Percentiles rank a stretch among this genome's conserved stretches.
These are phyloP conservation scores for Phytophthora sp. DNA, from an alignment of 352 stramenopile genomes.

Conservation along the genomic window DNA sequence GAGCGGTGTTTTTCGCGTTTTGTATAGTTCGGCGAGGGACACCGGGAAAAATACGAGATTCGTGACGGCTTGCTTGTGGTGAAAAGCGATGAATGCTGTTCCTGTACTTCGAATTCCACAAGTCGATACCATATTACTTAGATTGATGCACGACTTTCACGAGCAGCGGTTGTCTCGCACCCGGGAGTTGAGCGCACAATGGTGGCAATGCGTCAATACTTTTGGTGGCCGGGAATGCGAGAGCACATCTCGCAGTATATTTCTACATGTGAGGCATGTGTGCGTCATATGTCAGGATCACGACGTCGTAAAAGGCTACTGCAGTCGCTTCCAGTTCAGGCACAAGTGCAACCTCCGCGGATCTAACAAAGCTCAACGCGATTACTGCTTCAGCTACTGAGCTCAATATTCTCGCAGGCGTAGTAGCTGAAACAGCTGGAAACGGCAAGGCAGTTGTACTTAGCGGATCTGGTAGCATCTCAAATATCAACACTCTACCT, in stretches of 20 bases:
- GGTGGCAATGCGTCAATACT: conserved; percentile 2
- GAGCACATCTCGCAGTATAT: too few relatives aligned
- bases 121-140: neutral
- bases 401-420: too few relatives aligned
- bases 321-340: neutral
- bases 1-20: too few relatives aligned
- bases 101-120: neutral
- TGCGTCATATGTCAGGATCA: too few relatives aligned
- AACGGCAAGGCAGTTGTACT: too few relatives aligned
- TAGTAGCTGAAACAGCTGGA: too few relatives aligned
- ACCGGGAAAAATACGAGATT: neutral
- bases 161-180: conserved; percentile 1
- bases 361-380: too few relatives aligned
- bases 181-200: neutral
- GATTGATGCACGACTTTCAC: conserved; percentile 10
- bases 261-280: too few relatives aligned
- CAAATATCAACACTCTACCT: too few relatives aligned
- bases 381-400: too few relatives aligned
- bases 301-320: neutral
- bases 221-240: neutral
- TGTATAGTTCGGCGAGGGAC: neutral
- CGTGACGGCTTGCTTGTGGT: neutral
- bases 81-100: neutral
- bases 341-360: too few relatives aligned
- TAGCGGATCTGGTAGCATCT: too few relatives aligned